These are phyloP conservation scores for Trametes cingulata DNA, from an alignment of 768 basidiomycete species.

Conservation along the genomic window DNA sequence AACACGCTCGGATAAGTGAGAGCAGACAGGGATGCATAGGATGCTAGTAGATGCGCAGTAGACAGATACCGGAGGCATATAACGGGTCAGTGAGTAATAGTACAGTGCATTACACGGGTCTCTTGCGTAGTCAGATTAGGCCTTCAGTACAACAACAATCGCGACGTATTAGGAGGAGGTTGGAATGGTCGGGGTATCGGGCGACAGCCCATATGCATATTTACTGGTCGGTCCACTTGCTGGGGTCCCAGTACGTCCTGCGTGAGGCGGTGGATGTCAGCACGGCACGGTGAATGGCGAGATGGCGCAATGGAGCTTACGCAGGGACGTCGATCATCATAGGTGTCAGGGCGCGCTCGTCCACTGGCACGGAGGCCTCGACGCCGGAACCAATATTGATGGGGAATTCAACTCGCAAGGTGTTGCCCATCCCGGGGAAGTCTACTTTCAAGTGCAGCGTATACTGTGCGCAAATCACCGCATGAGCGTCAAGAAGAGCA, in stretches of 20 bases:
- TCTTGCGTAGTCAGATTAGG: neutral
- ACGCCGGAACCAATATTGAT: conserved; percentile 21
- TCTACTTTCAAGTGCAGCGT: conserved; percentile 18
- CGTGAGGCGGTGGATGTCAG: neutral
- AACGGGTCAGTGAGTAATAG: too few species aligned
- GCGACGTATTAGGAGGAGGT: neutral
- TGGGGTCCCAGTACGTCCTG: conserved; percentile 14
- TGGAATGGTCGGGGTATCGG: neutral
- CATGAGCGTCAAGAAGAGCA: neutral
- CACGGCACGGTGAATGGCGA: too few species aligned
- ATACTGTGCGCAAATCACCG: conserved; percentile 3
- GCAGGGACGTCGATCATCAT: conserved; percentile 10
- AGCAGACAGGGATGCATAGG: too few species aligned
- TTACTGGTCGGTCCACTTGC: conserved; percentile 5
- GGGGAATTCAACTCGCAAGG: conserved; percentile 20
- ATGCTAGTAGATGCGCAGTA: too few species aligned
- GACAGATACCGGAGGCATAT: too few species aligned
- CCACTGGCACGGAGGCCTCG: conserved; percentile 2
- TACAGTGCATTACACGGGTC: too few species aligned
- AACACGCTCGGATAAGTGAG: too few species aligned
- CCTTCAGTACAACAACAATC: neutral
- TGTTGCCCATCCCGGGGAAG: conserved; percentile 26
- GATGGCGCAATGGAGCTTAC: neutral
- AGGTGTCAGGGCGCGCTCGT: neutral
- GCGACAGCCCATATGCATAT: neutral